Base-by-base conservation (phyloP, 2,329 filamentous ascomycete species). In the Calonectria crousiana region DNA sequence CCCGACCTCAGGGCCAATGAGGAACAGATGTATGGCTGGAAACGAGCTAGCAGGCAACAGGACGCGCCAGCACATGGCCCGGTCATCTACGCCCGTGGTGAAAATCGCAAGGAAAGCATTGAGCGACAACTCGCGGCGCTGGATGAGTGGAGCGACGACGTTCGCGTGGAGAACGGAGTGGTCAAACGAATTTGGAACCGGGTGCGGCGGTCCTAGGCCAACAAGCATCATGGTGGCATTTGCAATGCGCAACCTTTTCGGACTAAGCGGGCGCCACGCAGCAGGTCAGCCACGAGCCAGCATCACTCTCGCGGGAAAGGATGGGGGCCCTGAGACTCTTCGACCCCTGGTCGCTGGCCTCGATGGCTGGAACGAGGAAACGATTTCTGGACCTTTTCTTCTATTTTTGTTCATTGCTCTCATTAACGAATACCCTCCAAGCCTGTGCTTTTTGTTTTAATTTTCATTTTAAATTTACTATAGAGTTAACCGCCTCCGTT, bases 1-100 rank as follows among this genome's bases (percentile, higher is more conserved):
- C 95, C 95, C 0, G 96, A 98, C 82, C 89, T 98, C 62, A 92
- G 95, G 52, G 93, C 93, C 6, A 89, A 93, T 75, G 94, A 96
- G 75, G 91, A 93, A 14, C 89, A 93, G 74, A 89, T 95, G 20
- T 95, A 95, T 79, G 92, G 92, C 52, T 94, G 92, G 92, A 91
- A 93, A 80, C 80, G 83, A 73, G 78, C 73, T 52, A 72, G 77
- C 49, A 78, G 65, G 92, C 76, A 74, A 89, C 90, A 83, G 41
- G 84, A 86, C 26, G 86, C 85, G 6, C 73, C 80, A 28, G 77
- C 81, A 20, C 20, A 67, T n/a, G 75, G 62, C 30, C 51, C 79
- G 30, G 58, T 75, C 20, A 69, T 79, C 44, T 78, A 80, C 67
- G 74, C 82, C 38, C 82, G 84, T 26, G 82, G 84, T 5, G 81